Base-by-base conservation (phyloP, 257 asterid species). In the Solanum pennellii region DNA sequence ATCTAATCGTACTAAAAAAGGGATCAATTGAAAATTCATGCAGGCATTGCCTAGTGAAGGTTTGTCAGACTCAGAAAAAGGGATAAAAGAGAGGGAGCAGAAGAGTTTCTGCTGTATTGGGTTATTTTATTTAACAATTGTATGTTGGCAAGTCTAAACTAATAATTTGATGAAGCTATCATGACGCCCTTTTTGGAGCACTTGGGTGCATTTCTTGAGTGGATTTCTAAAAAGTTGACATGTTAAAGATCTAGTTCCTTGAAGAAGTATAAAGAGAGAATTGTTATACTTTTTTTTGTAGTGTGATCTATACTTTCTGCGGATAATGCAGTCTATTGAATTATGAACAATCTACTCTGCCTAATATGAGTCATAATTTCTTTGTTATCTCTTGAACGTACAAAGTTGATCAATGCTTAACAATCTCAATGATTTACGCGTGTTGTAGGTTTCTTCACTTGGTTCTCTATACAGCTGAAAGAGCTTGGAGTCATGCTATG, bases 401-500 rank as follows among this genome's bases (percentile, higher is more conserved):
- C 62, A 31, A 49, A 82, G 27, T 82, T 49, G 42, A 27, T 31
- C 33, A 82, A 82, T 49, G 42, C 20, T 31, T 31, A 49, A 82
- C 85, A 82, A 47, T 82, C 74, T 69, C 66, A 33, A 29, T 49
- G 82, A 73, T 84, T 88, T 77, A 86, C 44, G 84, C 84, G 47
- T 82, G 25, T 69, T 88, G 62, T 84, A 97, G 99, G 96, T 97
- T 91, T 95, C 99, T 97, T 87, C 99, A 97, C 88, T 62, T 97
- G 93, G 93, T 95, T 88, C 92, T 97, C 83, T 97, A 97, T 90
- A 87, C 95, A 62, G 92, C 99, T 68, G 99, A 97, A 92, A 97
- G 99, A 92, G 99, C 99, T 82, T 97, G 99, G 99, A 95, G 99
- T 90, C 96, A 97, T 93, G 99, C 99, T 52, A 97, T 97, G 99